A percentile compares a stretch with the other conserved stretches of the same genome.
Conservation (phyloP, 768 basidiomycete species). For the Tulasnella sp. region DNA sequence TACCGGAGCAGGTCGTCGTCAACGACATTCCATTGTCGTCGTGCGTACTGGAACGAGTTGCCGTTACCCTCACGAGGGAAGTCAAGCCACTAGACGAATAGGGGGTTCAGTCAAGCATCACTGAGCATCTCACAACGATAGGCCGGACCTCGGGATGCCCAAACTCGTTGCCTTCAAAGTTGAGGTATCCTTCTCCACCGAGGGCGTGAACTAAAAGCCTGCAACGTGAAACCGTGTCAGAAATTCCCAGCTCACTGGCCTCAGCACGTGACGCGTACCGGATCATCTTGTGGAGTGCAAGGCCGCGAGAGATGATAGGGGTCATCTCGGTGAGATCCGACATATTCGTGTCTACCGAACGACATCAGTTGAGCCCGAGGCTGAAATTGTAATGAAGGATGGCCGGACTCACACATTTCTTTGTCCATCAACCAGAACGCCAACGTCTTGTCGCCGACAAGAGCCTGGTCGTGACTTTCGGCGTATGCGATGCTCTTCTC, state of each 20-base stretch:
- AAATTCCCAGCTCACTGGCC: neutral
- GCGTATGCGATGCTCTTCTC: slow-evolving; percentile 92
- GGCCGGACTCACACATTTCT: slow-evolving; percentile 80
- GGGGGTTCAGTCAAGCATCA: neutral
- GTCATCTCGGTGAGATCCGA: slow-evolving; percentile 80
- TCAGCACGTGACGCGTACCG: slow-evolving; percentile 50
- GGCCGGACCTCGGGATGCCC: slow-evolving; percentile 82
- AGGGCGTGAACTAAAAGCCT: slow-evolving; percentile 87
- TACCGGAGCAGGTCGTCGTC: slow-evolving; percentile 87
- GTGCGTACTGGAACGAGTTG: slow-evolving; percentile 95
- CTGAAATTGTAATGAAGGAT: neutral
- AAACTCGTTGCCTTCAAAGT: slow-evolving; percentile 98
- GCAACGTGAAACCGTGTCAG: neutral
- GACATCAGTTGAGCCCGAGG: neutral
- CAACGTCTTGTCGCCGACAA: slow-evolving; percentile 97
- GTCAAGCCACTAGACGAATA: slow-evolving; percentile 80
- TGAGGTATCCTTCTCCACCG: slow-evolving; percentile 96
- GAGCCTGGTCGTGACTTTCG: slow-evolving; percentile 96
- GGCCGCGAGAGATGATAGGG: slow-evolving; percentile 77
- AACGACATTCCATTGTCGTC: slow-evolving; percentile 93
- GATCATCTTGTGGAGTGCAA: slow-evolving; percentile 97
- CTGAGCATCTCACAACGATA: neutral
- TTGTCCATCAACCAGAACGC: slow-evolving; percentile 99
- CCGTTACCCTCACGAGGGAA: slow-evolving; percentile 95
- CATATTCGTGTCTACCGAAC: slow-evolving; percentile 78